Conservation (phyloP, 192 early-diverging fungal species). For the Dispira simplex region DNA sequence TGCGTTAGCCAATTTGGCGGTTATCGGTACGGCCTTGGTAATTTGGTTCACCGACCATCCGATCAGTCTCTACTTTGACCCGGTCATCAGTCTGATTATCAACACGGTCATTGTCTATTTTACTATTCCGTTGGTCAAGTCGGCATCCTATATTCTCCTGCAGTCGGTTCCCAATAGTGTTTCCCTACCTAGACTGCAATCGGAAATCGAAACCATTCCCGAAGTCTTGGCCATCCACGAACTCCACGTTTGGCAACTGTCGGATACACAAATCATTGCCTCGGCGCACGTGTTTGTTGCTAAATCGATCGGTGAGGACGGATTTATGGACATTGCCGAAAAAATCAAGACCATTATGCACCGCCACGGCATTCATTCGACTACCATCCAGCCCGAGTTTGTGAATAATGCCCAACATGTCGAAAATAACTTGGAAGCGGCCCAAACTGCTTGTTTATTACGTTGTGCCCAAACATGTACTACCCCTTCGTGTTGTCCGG, state of each 20-base stretch:
- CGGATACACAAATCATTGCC: constrained; percentile 64
- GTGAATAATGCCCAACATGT: constrained; percentile 14
- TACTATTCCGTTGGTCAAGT: constrained; percentile 42
- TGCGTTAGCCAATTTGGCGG: constrained; percentile 73
- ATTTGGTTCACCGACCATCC: constrained; percentile 47
- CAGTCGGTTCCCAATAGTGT: constrained; percentile 63
- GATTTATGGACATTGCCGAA: constrained; percentile 54
- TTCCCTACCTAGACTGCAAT: constrained; percentile 41
- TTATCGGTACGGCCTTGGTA: constrained; percentile 62
- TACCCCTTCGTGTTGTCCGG: constrained; percentile 4
- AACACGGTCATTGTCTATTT: constrained; percentile 31
- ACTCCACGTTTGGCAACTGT: constrained; percentile 85
- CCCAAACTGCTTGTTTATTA: constrained; percentile 3
- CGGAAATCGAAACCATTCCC: constrained; percentile 38
- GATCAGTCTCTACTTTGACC: constrained; percentile 79
- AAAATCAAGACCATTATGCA: constrained; percentile 67
- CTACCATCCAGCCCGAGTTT: constrained; percentile 88
- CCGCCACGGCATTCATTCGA: constrained; percentile 64
- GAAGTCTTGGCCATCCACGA: constrained; percentile 72
- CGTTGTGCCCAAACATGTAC: constrained; percentile 7
- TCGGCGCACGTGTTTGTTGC: constrained; percentile 64
- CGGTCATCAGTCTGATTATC: constrained; percentile 46
- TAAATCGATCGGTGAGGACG: constrained; percentile 2
- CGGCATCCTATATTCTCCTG: constrained; percentile 61
- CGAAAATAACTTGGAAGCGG: constrained; percentile 10